Conservation (phyloP, 2,329 filamentous ascomycete species). For the Rhinocladiella similis region DNA sequence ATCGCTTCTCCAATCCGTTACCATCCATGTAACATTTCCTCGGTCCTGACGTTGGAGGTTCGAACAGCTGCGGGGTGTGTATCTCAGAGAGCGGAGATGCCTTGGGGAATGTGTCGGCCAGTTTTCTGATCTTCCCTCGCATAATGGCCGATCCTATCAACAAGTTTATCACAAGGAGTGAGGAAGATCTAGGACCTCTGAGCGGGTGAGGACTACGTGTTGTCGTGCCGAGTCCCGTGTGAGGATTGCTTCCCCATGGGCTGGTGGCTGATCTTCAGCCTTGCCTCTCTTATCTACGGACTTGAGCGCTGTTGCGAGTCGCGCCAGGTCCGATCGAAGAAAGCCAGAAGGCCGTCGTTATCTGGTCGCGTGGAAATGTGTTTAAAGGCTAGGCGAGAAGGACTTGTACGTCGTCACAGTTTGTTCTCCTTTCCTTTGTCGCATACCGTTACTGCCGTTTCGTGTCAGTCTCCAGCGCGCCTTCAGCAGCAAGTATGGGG, state of each 20-base stretch:
- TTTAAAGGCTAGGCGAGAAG: too few species aligned
- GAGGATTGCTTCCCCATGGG: too few species aligned
- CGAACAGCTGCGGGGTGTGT: background rate
- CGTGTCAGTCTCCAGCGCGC: background rate
- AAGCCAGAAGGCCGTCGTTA: background rate
- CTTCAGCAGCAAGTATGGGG: slow-evolving; percentile 1
- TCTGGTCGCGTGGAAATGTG: too few species aligned
- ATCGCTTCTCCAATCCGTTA: background rate
- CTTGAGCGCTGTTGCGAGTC: background rate
- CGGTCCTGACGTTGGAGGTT: slow-evolving; percentile 1
- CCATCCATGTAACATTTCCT: background rate
- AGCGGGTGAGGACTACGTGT: too few species aligned
- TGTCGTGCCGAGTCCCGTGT: too few species aligned
- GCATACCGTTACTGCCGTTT: too few species aligned
- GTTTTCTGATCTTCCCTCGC: background rate
- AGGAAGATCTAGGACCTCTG: too few species aligned
- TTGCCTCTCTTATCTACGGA: background rate
- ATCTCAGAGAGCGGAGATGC: background rate
- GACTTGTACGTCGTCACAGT: too few species aligned
- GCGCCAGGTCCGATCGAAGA: background rate
- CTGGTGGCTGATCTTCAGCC: background rate
- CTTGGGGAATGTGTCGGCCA: background rate
- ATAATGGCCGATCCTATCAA: background rate
- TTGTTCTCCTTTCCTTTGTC: too few species aligned
- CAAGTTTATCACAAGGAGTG: background rate